phyloP scores from a whole-genome alignment of 257 asterid species.

The Fraxinus americana region DNA sequence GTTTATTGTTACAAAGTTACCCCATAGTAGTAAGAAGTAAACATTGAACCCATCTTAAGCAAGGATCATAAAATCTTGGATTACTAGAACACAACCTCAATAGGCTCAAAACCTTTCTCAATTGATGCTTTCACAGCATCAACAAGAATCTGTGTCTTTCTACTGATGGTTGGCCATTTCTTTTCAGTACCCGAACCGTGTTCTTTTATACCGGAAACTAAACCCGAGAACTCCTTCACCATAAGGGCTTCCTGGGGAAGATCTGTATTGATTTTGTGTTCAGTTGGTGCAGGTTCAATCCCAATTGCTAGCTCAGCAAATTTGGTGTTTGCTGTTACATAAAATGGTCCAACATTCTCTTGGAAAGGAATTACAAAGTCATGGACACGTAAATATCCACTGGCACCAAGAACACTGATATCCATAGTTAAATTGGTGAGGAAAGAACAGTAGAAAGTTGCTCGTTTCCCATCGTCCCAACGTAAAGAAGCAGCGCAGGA shows the following conservation, averaged over 20 bases:
- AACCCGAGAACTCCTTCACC: constrained; percentile 65
- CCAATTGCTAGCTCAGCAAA: constrained; percentile 38
- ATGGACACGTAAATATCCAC: constrained; percentile 50
- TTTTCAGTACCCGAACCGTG: constrained; percentile 44
- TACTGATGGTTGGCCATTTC: constrained; percentile 60
- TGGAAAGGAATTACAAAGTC: constrained; percentile 62
- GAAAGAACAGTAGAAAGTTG: constrained; percentile 66
- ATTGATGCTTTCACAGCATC: constrained; percentile 73
- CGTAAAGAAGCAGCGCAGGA: constrained; percentile 43
- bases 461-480: constrained; percentile 51
- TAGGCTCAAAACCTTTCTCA: constrained; percentile 50
- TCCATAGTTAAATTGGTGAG: constrained; percentile 54
- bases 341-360: constrained; percentile 51
- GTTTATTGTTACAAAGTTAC: not conserved
- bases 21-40: no score
- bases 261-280: constrained; percentile 47
- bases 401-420: constrained; percentile 51
- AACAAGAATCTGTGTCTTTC: constrained; percentile 66
- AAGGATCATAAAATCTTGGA: not conserved
- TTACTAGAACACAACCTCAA: constrained; percentile 33
- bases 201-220: constrained; percentile 42
- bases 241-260: constrained; percentile 71
- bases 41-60: not conserved
- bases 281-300: constrained; percentile 44
- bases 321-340: constrained; percentile 30